These are phyloP conservation scores for Albatrellus ellisii DNA, from an alignment of 768 basidiomycete species.

Conservation along the genomic window DNA sequence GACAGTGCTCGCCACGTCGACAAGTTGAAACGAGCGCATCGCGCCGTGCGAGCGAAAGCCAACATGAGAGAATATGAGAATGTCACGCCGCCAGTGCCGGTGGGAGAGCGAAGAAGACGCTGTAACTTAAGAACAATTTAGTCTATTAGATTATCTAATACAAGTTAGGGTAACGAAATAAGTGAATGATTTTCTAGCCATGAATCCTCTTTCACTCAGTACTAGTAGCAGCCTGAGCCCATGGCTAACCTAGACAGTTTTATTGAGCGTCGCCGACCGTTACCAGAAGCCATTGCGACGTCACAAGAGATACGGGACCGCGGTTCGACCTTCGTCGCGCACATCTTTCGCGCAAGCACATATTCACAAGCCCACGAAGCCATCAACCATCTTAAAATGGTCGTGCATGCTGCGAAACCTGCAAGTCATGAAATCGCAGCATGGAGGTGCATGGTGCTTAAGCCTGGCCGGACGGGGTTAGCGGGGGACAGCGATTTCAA, in stretches of 20 bases:
- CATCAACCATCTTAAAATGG: conserved; percentile 38
- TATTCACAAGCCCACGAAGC: conserved; percentile 36
- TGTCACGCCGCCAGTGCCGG: no score
- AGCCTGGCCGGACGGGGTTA: conserved; percentile 49
- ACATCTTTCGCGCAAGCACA: conserved; percentile 42
- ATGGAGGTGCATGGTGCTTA: conserved; percentile 68
- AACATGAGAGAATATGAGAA: no score
- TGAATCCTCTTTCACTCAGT: no score
- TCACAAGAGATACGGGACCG: conserved; percentile 72
- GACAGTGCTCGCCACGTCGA: no score
- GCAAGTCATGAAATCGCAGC: conserved; percentile 67
- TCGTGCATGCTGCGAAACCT: conserved; percentile 42
- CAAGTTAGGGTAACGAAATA: no score
- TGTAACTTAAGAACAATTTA: no score
- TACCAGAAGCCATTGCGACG: conserved; percentile 33
- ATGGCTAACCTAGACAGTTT: conserved; percentile 40
- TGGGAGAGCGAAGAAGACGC: no score
- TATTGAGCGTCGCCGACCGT: conserved; percentile 30
- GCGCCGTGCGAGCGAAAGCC: no score
- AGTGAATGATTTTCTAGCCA: no score
- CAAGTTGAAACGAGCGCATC: no score
- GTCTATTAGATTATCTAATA: no score
- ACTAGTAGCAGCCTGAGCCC: no score
- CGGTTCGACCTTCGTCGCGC: conserved; percentile 57
- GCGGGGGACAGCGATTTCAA: conserved; percentile 68